Evolutionary conservation across 129 eudicot species (phyloP).

Genomic region (Flaveria brownii): DNA sequence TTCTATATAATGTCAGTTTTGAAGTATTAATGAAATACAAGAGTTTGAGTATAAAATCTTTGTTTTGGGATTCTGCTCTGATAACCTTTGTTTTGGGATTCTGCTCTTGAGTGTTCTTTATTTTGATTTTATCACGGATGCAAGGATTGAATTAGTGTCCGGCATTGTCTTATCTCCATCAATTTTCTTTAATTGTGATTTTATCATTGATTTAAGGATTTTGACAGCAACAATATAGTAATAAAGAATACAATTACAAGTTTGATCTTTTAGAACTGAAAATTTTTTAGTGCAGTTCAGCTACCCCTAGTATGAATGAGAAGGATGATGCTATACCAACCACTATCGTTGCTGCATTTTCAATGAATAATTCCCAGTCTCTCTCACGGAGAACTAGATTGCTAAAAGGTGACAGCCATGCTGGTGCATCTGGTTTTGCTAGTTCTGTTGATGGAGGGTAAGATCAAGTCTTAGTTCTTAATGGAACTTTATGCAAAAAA

Average conservation of each 20-base stretch:
- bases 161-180: neutral
- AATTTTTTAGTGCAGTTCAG: constrained; percentile 64
- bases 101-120: constrained; percentile 15
- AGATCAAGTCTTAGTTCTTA: constrained; percentile 27
- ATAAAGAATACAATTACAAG: neutral
- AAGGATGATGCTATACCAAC: constrained; percentile 82
- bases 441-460: constrained; percentile 92
- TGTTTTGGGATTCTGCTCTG: constrained; percentile 11
- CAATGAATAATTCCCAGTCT: constrained; percentile 69
- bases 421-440: constrained; percentile 55
- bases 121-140: constrained; percentile 10
- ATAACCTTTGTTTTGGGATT: constrained; percentile 1
- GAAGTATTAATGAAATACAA: no score
- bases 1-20: no score
- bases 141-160: constrained; percentile 3
- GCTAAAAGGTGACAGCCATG: constrained; percentile 63
- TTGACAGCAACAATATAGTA: neutral
- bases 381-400: constrained; percentile 88
- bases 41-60: neutral
- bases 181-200: neutral
- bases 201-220: neutral
- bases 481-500: constrained; percentile 9
- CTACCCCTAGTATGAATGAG: constrained; percentile 65
- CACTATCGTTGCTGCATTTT: constrained; percentile 60
- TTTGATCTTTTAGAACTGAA: constrained; percentile 33